Percentiles rank a stretch among this genome's conserved stretches.
Conservation (phyloP, 805 yeast species). For the Candida hungchunana region DNA sequence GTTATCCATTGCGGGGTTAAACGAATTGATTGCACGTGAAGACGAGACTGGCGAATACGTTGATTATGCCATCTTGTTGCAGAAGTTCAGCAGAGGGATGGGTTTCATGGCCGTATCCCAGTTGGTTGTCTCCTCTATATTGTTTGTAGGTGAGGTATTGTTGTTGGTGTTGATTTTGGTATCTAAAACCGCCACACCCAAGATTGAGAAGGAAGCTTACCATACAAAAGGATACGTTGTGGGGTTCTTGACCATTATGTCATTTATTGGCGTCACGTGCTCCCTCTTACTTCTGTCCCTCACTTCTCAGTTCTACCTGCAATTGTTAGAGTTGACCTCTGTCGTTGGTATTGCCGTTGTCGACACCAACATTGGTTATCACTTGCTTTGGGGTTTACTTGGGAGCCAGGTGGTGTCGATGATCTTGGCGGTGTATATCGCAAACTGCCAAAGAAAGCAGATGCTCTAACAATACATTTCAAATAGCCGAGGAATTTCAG, state of each 20-base stretch:
- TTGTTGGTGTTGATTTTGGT: conserved; percentile 8
- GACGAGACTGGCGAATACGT: conserved; percentile 20
- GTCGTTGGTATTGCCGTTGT: conserved; percentile 26
- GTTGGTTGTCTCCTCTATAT: conserved; percentile 5
- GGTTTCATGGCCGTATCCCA: conserved; percentile 18
- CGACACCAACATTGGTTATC: conserved; percentile 17
- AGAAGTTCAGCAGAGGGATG: conserved; percentile 25
- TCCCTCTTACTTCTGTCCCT: conserved; percentile 22
- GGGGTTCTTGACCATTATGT: conserved; percentile 9
- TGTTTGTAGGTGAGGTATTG: conserved; percentile 1
- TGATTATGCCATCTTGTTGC: conserved; percentile 25
- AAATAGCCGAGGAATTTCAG: too few species aligned
- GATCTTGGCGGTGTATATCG: conserved; percentile 14
- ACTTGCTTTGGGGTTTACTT: conserved; percentile 20
- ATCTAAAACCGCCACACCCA: not conserved
- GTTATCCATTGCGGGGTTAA: conserved; percentile 28
- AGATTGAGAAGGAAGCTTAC: not conserved
- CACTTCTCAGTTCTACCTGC: conserved; percentile 23
- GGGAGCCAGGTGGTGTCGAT: conserved; percentile 7
- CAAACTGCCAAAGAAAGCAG: conserved; percentile 20
- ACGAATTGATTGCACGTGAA: conserved; percentile 18
- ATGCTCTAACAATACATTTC: conserved; percentile 6
- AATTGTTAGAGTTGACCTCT: conserved; percentile 16
- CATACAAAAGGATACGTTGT: conserved; percentile 14
- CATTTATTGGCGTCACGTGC: conserved; percentile 13